Evolutionary conservation across 371 early-diverging fungal species (phyloP).

Genomic region (Mortierella sp.): DNA sequence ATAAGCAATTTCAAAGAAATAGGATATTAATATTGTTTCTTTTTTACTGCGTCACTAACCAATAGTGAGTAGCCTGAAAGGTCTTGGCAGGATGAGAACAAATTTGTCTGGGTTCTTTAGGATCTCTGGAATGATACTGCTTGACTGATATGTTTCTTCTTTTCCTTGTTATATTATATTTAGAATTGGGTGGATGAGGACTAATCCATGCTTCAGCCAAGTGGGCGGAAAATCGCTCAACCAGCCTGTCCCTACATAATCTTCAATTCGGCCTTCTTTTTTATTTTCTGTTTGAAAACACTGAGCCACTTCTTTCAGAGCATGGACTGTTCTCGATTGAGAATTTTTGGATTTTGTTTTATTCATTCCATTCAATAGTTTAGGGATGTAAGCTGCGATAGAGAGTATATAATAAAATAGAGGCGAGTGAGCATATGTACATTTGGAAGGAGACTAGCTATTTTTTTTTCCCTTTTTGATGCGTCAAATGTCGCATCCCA

Average conservation of each 20-base stretch:
- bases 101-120: not conserved
- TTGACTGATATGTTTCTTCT: not conserved
- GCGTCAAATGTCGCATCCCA: not conserved
- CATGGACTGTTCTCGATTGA: not conserved
- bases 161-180: not conserved
- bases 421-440: constrained; percentile 1
- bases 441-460: not conserved
- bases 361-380: not conserved
- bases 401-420: constrained; percentile 2
- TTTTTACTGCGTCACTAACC: too few species aligned
- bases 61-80: not conserved
- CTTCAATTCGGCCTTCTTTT: not conserved
- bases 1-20: too few species aligned
- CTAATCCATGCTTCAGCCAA: not conserved
- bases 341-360: not conserved
- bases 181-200: constrained; percentile 35
- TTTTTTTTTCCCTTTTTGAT: not conserved
- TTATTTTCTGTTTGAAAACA: not conserved
- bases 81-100: not conserved
- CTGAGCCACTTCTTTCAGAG: not conserved
- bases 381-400: not conserved
- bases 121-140: not conserved
- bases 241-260: not conserved
- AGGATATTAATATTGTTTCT: not conserved
- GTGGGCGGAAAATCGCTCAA: not conserved